Evolutionary conservation across 805 yeast genomes (phyloP).

Genomic region (Candida pini): DNA sequence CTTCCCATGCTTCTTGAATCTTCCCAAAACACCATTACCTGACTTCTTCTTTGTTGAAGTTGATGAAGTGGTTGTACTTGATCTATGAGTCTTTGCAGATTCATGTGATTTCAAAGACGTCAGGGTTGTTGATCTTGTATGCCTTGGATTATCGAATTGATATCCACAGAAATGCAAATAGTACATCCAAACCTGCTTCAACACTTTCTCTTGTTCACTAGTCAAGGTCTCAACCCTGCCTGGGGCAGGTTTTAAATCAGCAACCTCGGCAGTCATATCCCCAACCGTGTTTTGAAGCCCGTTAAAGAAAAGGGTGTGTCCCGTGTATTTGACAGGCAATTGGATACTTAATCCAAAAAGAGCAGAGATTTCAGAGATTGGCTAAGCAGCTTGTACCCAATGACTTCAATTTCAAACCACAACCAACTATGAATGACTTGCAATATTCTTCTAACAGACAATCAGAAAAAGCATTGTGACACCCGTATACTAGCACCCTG

Average conservation of each 20-base stretch:
- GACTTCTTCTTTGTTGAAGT: constrained; percentile 23
- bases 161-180: constrained; percentile 56
- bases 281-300: no score
- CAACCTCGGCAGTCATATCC: no score
- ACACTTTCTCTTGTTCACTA: constrained; percentile 51
- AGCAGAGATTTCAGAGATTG: no score
- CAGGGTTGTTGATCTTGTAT: constrained; percentile 17
- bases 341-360: no score
- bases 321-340: no score
- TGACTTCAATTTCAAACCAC: no score
- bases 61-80: constrained; percentile 7
- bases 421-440: no score
- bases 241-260: constrained; percentile 9
- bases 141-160: constrained; percentile 14
- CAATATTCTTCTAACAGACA: no score
- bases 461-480: no score
- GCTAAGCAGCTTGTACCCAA: no score
- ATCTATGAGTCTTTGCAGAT: constrained; percentile 2
- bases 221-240: constrained; percentile 44
- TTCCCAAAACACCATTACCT: constrained; percentile 28
- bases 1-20: constrained; percentile 21
- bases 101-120: constrained; percentile 25
- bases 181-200: constrained; percentile 71
- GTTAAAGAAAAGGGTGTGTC: no score
- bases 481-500: no score